Evolutionary conservation across 2,329 filamentous ascomycete genomes (phyloP).

Genomic region (Camillea tinctor): DNA sequence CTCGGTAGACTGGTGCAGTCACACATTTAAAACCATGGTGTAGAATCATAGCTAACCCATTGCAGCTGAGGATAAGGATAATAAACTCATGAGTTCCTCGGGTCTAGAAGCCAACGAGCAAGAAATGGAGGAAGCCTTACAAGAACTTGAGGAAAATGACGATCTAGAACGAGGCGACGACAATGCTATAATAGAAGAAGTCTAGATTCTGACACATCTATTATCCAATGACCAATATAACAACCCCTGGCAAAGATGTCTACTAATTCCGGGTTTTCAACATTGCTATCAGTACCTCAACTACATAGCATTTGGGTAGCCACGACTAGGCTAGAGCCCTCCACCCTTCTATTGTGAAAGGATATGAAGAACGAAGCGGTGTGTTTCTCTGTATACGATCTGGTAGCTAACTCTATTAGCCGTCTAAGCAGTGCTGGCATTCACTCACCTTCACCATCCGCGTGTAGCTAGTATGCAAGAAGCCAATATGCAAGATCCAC

Average conservation of each 20-base stretch:
- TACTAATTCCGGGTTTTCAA: not conserved
- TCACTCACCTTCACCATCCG: not conserved
- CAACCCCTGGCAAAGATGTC: not conserved
- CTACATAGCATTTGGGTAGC: not conserved
- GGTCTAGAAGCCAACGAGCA: conserved; percentile 64
- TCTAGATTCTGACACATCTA: not conserved
- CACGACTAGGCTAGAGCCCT: not conserved
- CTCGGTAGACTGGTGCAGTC: not conserved
- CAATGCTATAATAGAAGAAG: conserved; percentile 11
- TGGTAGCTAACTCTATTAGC: not conserved
- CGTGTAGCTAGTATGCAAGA: not conserved
- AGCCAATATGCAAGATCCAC: too few species aligned
- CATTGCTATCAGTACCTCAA: not conserved
- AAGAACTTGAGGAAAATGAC: conserved; percentile 42
- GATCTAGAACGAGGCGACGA: conserved; percentile 6
- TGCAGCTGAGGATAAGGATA: conserved; percentile 64
- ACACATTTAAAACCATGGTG: not conserved
- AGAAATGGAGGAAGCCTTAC: conserved; percentile 55
- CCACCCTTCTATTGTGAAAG: not conserved
- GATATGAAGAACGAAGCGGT: not conserved
- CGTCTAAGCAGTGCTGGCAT: not conserved
- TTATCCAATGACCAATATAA: not conserved
- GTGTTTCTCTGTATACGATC: not conserved
- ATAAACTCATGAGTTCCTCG: conserved; percentile 66
- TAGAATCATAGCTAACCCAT: conserved; percentile 24